These are phyloP conservation scores for Candida endomychidarum DNA, from an alignment of 805 yeast species.

Conservation along the genomic window DNA sequence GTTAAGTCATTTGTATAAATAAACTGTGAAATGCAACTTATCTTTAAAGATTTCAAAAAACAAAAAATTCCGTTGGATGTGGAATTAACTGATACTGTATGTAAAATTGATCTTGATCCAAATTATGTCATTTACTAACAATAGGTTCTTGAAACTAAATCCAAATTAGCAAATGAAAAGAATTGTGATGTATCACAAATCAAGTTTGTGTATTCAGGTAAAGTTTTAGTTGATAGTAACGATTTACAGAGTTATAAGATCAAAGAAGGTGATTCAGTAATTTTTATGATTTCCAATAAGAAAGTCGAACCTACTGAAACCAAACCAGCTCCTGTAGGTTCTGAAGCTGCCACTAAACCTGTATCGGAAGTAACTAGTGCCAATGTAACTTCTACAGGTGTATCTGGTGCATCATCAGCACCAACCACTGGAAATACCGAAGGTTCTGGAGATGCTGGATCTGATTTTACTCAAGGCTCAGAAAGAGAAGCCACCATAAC, in stretches of 20 bases:
- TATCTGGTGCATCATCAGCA: constrained; percentile 23
- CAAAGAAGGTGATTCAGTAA: constrained; percentile 83
- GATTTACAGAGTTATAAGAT: constrained; percentile 69
- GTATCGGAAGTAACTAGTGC: constrained; percentile 21
- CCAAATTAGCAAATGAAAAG: constrained; percentile 65
- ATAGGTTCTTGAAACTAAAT: constrained; percentile 65
- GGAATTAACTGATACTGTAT: constrained; percentile 65
- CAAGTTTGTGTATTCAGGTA: constrained; percentile 89
- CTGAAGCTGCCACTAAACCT: constrained; percentile 27
- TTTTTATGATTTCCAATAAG: constrained; percentile 77
- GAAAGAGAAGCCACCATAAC: constrained; percentile 76
- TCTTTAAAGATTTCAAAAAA: constrained; percentile 91
- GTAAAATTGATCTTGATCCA: constrained; percentile 22
- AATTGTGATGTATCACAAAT: constrained; percentile 59
- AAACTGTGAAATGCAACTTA: constrained; percentile 58
- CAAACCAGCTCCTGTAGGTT: constrained; percentile 17
- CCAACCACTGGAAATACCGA: constrained; percentile 12
- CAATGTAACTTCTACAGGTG: constrained; percentile 21
- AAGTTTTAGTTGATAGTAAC: constrained; percentile 83
- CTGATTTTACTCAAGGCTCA: constrained; percentile 74
- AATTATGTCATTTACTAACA: constrained; percentile 2
- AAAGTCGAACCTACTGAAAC: constrained; percentile 25
- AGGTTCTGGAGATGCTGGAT: constrained; percentile 26
- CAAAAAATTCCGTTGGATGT: constrained; percentile 80
- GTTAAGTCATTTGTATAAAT: not conserved